These are phyloP conservation scores for Pythium insidiosum DNA, from an alignment of 352 stramenopile genomes.

Conservation along the genomic window DNA sequence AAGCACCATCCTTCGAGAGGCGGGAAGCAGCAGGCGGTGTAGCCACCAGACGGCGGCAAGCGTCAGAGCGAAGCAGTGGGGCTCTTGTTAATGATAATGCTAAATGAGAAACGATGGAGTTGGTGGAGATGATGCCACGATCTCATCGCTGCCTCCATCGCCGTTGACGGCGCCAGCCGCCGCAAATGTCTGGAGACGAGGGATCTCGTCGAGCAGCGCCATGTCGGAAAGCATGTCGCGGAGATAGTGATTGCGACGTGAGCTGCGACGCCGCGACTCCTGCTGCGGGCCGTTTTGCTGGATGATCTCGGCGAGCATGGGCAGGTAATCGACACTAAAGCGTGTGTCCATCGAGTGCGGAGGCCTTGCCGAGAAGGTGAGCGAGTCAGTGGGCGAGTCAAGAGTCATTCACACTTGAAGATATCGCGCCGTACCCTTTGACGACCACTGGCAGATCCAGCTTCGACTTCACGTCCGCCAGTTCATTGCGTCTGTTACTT, in stretches of 20 bases:
- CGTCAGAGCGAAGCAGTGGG: too few relatives aligned
- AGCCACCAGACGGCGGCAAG: too few relatives aligned
- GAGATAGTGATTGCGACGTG: slow-evolving; percentile 71
- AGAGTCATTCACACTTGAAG: too few relatives aligned
- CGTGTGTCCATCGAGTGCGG: too few relatives aligned
- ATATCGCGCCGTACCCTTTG: slow-evolving; percentile 4
- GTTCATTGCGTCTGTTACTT: slow-evolving; percentile 2
- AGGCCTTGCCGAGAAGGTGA: too few relatives aligned
- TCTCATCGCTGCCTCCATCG: slow-evolving; percentile 27
- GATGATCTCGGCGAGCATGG: slow-evolving; percentile 49
- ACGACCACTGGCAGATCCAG: slow-evolving; percentile 17
- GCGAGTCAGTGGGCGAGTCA: neutral
- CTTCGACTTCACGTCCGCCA: slow-evolving; percentile 37
- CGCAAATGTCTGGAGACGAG: slow-evolving; percentile 5
- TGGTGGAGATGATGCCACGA: slow-evolving; percentile 47
- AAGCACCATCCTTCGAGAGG: too few relatives aligned
- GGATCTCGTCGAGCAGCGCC: slow-evolving; percentile 41
- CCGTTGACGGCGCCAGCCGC: neutral
- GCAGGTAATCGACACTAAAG: slow-evolving; percentile 64
- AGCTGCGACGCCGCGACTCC: slow-evolving; percentile 51
- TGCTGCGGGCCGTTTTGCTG: slow-evolving; percentile 34
- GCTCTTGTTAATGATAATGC: too few relatives aligned
- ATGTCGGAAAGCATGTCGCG: slow-evolving; percentile 66
- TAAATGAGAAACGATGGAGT: too few relatives aligned
- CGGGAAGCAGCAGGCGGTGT: too few relatives aligned